Conservation (phyloP, 352 stramenopile species). For the Phytophthora litchii region DNA sequence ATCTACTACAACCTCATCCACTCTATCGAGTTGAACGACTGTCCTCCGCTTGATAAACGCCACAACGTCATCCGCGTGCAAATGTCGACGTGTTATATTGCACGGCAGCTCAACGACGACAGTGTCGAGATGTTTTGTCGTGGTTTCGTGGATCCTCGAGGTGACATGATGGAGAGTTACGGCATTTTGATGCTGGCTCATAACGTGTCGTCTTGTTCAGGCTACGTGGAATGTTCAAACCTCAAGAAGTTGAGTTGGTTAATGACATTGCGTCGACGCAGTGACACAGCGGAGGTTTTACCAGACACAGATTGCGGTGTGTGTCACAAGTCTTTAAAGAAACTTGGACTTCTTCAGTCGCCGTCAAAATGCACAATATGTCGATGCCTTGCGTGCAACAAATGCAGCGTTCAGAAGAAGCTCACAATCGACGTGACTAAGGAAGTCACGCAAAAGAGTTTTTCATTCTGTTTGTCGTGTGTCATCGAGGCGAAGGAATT, state of each 20-base stretch:
- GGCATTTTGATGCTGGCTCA: conserved; percentile 41
- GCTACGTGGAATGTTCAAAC: conserved; percentile 47
- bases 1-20: conserved; percentile 52
- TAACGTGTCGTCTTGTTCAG: conserved; percentile 34
- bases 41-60: conserved; percentile 22
- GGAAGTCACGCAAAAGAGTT: conserved; percentile 43
- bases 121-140: conserved; percentile 56
- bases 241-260: conserved; percentile 68
- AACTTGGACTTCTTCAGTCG: conserved; percentile 31
- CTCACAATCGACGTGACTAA: conserved; percentile 41
- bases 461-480: conserved; percentile 62
- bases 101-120: conserved; percentile 31
- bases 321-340: conserved; percentile 37
- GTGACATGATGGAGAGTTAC: conserved; percentile 47
- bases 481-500: conserved; percentile 47
- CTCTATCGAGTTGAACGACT: conserved; percentile 40
- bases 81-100: conserved; percentile 53
- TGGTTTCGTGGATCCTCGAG: conserved; percentile 46
- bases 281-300: conserved; percentile 7
- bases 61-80: conserved; percentile 44
- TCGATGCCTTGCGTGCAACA: conserved; percentile 38
- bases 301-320: conserved; percentile 22
- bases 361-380: conserved; percentile 37
- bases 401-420: conserved; percentile 58
- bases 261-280: conserved; percentile 32